Percentiles rank a stretch among this genome's conserved stretches.
Conservation (phyloP, 1,284 basidiomycete species). For the Cystobasidium slooffiae region DNA sequence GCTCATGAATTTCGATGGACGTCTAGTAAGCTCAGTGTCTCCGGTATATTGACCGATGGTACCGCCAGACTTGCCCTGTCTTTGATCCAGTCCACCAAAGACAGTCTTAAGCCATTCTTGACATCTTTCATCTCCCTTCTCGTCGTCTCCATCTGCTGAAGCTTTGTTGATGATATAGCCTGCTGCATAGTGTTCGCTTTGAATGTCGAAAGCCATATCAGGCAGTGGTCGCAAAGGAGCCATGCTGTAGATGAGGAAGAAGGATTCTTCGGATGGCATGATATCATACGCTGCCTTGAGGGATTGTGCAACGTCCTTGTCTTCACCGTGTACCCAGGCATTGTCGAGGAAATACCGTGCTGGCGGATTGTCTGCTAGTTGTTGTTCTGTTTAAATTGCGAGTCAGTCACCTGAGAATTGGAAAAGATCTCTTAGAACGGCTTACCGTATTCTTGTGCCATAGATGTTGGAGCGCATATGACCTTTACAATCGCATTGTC, state of each 20-base stretch:
- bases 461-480: conserved; percentile 2
- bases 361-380: conserved; percentile 8
- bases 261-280: conserved; percentile 22
- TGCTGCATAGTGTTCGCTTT: conserved; percentile 23
- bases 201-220: conserved; percentile 34
- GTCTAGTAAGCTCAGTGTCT: conserved; percentile 13
- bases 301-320: conserved; percentile 12
- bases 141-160: background rate
- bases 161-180: conserved; percentile 9
- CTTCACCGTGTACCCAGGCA: conserved; percentile 17
- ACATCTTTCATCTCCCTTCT: background rate
- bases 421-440: background rate
- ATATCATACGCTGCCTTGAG: conserved; percentile 15
- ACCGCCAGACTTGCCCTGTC: conserved; percentile 15
- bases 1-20: conserved; percentile 25
- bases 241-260: conserved; percentile 18
- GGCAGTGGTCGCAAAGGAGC: conserved; percentile 17
- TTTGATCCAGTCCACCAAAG: conserved; percentile 9
- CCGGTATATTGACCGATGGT: conserved; percentile 25
- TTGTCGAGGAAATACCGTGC: conserved; percentile 26
- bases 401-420: background rate
- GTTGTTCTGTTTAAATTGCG: background rate
- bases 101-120: conserved; percentile 15
- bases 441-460: conserved; percentile 13
- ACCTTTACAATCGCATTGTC: conserved; percentile 17